These are phyloP conservation scores for Neonectria sp. DNA, from an alignment of 2,329 filamentous ascomycete species.

Conservation along the genomic window DNA sequence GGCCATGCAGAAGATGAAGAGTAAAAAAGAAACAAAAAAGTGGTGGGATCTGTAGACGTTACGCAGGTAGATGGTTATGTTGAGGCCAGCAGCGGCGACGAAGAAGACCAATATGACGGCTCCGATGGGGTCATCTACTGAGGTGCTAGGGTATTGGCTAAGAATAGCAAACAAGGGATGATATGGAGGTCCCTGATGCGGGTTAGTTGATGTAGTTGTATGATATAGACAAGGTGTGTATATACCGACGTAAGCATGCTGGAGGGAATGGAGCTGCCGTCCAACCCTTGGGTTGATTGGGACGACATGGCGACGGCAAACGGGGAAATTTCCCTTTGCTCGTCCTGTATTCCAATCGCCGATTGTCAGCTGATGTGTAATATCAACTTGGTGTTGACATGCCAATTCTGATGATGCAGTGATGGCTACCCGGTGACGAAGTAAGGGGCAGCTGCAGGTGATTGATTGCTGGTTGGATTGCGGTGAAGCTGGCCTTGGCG, in stretches of 20 bases:
- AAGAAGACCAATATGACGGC: slow-evolving; percentile 74
- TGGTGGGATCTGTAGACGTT: slow-evolving; percentile 65
- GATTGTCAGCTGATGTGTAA: not conserved
- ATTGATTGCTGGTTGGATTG: not conserved
- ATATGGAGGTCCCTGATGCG: slow-evolving; percentile 2
- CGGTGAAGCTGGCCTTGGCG: not conserved
- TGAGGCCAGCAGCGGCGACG: slow-evolving; percentile 61
- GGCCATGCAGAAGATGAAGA: slow-evolving; percentile 70
- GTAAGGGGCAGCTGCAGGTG: not conserved
- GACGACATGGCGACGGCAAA: not conserved
- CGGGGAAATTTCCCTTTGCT: not conserved
- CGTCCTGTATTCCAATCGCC: not conserved
- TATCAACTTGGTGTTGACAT: not conserved
- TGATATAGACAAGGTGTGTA: not conserved
- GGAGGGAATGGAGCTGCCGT: not conserved
- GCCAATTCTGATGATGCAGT: not conserved
- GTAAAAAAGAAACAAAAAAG: slow-evolving; percentile 69
- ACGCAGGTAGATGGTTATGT: slow-evolving; percentile 69
- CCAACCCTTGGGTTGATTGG: not conserved
- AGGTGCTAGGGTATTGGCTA: not conserved
- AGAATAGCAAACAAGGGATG: not conserved
- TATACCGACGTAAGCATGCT: not conserved
- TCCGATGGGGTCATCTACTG: slow-evolving; percentile 74
- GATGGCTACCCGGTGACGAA: not conserved
- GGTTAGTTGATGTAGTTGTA: no score